Conservation (phyloP, 345 rosid genomes). For the Corchorus olitorius region DNA sequence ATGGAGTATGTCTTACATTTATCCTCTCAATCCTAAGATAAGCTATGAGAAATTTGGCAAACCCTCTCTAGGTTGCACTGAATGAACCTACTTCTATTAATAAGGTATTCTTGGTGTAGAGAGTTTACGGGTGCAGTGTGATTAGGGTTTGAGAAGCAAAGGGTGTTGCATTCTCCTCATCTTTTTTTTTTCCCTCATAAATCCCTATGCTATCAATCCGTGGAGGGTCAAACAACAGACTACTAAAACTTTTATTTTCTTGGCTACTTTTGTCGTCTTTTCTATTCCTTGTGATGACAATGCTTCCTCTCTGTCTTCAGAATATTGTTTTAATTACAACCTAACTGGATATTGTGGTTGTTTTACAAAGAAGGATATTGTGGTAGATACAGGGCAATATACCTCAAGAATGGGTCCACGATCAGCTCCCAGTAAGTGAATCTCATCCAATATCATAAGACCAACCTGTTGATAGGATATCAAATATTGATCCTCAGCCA, state of each 20-base stretch:
- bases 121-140: neutral
- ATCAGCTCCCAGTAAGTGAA: conserved; percentile 96
- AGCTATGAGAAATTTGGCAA: neutral
- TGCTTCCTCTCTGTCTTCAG: neutral
- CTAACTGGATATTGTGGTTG: no score
- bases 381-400: conserved; percentile 24
- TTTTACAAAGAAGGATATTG: neutral
- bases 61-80: neutral
- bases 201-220: neutral
- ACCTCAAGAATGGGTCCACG: conserved; percentile 99
- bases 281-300: neutral
- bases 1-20: neutral
- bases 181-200: neutral
- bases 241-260: neutral
- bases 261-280: neutral
- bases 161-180: neutral
- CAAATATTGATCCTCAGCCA: conserved; percentile 14
- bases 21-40: neutral
- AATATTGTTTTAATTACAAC: conserved; percentile 2
- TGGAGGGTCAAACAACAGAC: neutral
- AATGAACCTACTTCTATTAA: neutral
- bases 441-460: conserved; percentile 94
- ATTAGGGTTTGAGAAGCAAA: neutral
- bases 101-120: neutral
- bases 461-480: conserved; percentile 68